Conservation (phyloP, 495 filamentous ascomycete species). For the Hypoxylon crocopeplum region DNA sequence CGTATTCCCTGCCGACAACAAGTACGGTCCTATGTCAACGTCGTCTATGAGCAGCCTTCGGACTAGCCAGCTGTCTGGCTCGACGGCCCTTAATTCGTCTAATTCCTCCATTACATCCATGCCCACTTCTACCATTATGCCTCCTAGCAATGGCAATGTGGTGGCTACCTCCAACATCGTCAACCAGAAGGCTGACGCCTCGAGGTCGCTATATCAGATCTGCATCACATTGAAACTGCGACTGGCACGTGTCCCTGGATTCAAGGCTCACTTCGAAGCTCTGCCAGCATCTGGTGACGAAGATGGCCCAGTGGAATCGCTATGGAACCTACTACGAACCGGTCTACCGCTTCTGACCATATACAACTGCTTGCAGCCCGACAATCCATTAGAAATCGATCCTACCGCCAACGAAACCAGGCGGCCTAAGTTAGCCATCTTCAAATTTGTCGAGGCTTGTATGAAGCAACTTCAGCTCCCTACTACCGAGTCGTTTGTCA, state of each 20-base stretch:
- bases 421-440: slow-evolving; percentile 65
- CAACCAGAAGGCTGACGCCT: slow-evolving; percentile 88
- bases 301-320: slow-evolving; percentile 82
- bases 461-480: slow-evolving; percentile 73
- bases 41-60: slow-evolving; percentile 55
- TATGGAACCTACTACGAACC: slow-evolving; percentile 87
- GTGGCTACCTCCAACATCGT: slow-evolving; percentile 87
- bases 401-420: slow-evolving; percentile 66
- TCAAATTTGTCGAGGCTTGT: slow-evolving; percentile 63
- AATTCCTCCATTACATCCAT: slow-evolving; percentile 58
- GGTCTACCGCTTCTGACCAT: slow-evolving; percentile 87
- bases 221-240: slow-evolving; percentile 83
- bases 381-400: slow-evolving; percentile 64
- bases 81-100: slow-evolving; percentile 55
- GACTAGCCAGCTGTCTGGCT: slow-evolving; percentile 61
- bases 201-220: slow-evolving; percentile 90
- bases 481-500: slow-evolving; percentile 84
- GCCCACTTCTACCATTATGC: slow-evolving; percentile 48
- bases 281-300: slow-evolving; percentile 58
- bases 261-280: slow-evolving; percentile 69
- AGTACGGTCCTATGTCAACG: slow-evolving; percentile 45
- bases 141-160: slow-evolving; percentile 63
- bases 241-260: slow-evolving; percentile 80
- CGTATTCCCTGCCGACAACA: slow-evolving; percentile 49
- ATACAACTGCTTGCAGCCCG: slow-evolving; percentile 82